Conservation (phyloP, 768 basidiomycete species). For the Dacryopinax primogenitus region DNA sequence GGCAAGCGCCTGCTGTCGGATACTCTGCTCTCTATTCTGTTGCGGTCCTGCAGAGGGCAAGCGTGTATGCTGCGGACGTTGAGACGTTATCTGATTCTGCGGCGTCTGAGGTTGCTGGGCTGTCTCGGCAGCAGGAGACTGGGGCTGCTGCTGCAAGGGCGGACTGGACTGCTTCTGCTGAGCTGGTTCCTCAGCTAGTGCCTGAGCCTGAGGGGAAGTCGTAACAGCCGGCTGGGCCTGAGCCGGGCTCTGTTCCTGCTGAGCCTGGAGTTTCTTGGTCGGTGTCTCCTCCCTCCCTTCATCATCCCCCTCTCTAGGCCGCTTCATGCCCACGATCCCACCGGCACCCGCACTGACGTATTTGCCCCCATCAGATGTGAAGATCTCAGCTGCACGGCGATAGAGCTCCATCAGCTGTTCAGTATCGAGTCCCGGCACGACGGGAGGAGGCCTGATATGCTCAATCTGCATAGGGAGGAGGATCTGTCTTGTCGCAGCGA, state of each 20-base stretch:
- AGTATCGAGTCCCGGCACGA: neutral
- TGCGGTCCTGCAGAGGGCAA: neutral
- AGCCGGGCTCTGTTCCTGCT: neutral
- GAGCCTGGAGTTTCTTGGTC: neutral
- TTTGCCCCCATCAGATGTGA: neutral
- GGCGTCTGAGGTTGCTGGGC: neutral
- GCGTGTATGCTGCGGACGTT: neutral
- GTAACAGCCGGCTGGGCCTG: neutral
- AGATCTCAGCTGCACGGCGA: slow-evolving; percentile 1
- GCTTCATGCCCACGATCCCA: slow-evolving; percentile 1
- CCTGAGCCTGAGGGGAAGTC: neutral
- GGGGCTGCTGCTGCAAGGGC: neutral
- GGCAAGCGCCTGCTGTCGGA: neutral
- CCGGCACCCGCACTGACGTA: neutral
- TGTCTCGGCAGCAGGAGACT: too few relatives aligned
- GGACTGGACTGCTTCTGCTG: neutral
- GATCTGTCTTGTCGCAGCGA: neutral
- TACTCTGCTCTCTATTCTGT: neutral
- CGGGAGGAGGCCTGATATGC: neutral
- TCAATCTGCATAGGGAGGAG: neutral
- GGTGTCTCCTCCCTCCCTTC: slow-evolving; percentile 2
- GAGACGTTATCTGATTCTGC: neutral
- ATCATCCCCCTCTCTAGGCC: neutral
- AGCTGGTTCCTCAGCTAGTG: neutral
- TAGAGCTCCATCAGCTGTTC: neutral